Evolutionary conservation across 2,329 filamentous ascomycete species (phyloP), one percentile per base, ranked within the genome.

Genomic region (Arthrinium phaeospermum): DNA sequence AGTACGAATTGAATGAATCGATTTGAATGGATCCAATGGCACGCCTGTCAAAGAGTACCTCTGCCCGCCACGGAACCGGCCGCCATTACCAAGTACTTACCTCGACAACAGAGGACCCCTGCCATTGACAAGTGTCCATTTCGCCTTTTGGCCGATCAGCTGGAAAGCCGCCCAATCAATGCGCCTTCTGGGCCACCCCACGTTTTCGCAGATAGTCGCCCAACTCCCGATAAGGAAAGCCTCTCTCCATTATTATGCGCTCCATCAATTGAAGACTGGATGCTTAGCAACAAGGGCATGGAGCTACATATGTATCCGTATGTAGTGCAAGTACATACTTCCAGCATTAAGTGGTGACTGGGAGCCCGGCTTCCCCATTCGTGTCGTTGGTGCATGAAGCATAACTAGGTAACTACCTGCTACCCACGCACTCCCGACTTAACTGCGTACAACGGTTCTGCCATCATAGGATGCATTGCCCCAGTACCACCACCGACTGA

Each of bases 111-210:
- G n/a, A 61, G 53, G 53, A 37, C 53, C 53, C 53, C 53, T 37
- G 53, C 12, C 53, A 13, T 64, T 64, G 57, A 64, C 57, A 64
- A 64, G 57, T 64, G 57, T 64, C 57, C 57, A 64, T 64, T 64
- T 41, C 57, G 53, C 27, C 53, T 61, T 61, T 37, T 30, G 3
- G 53, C 53, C 53, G 53, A 61, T 61, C 53, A 37, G 19, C 16
- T 37, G 5, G 30, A 30, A 30, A 61, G 10, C 16, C 16, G 27
- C 51, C 51, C 53, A 37, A 37, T 61, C 41, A 37, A 61, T n/a
- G 53, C 30, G 30, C 53, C 53, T 61, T 41, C 53, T 30, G 19
- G 5, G 53, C 19, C 53, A 61, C 53, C 51, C 51, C 51, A 57
- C 51, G 51, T 57, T 57, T 57, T 57, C 14, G 27, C 51, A 34